Base-by-base conservation (phyloP, 2,329 filamentous ascomycete genomes). In the Trichoderma atrobrunneum region DNA sequence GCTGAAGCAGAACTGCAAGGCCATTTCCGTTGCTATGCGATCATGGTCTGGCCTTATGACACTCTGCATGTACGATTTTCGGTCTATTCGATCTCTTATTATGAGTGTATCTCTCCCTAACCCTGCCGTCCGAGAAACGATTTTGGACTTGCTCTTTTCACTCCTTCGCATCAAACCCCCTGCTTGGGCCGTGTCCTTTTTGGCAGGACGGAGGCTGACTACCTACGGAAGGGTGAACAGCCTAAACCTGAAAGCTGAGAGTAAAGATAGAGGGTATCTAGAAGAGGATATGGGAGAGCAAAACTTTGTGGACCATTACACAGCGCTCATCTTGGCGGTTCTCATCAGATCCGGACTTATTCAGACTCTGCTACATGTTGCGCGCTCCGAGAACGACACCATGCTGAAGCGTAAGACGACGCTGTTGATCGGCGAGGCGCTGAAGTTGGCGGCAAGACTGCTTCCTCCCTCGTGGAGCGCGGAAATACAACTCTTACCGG, bases 211-310 rank as follows among this genome's bases (percentile, higher is more conserved):
- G 75, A 88, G 97, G 73, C 85, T 99, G 61, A 99, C 97, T 0
- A 99, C 96, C 0, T 99, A 99, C 80, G 95, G 95, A n/a, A 89
- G 97, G 77, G 95, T 98, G 48, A 91, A 94, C 8, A 97, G 94
- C 74, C 84, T 98, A 65, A 96, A 94, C 73, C 84, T 98, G 66
- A 94, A 93, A 75, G 86, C 90, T 32, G 81, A 83, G 8, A 80
- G 78, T 16, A 87, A 87, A 73, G 82, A 84, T 26, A 79, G 85
- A 59, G 84, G 87, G 26, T 87, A 88, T 39, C 84, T 87, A 24
- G 89, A 93, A 56, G 92, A 93, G 70, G 86, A 91, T 10, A 87
- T 88, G 24, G 89, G 90, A 39, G 91, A 93, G 75, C 91, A 95
- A 76, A 97, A 94, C 77, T 91, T 99, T 72, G 91, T 98, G 21